Percentiles rank a stretch among this genome's conserved stretches.
Conservation (phyloP, 257 asterid species). For the Nicotiana noctiflora region DNA sequence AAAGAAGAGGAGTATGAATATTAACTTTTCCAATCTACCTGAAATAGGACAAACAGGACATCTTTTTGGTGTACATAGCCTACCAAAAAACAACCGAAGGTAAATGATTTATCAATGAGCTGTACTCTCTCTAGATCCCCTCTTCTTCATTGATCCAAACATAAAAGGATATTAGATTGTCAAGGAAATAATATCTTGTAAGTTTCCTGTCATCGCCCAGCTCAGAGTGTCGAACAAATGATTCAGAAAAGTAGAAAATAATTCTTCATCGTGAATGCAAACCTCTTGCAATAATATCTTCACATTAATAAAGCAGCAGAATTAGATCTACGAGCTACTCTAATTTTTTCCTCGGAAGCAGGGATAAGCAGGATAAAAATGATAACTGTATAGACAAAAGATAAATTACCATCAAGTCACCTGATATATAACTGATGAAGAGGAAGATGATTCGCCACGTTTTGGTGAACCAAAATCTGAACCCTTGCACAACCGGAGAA, state of each 20-base stretch:
- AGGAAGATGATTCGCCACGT: conserved; percentile 82
- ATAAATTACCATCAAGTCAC: conserved; percentile 22
- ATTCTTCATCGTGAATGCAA: conserved; percentile 54
- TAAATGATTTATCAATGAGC: too few species aligned
- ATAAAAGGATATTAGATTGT: background rate
- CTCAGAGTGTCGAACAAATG: conserved; percentile 83
- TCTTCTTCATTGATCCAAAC: background rate
- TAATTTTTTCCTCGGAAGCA: background rate
- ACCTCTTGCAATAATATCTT: conserved; percentile 81
- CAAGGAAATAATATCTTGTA: conserved; percentile 48
- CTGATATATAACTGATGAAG: conserved; percentile 77
- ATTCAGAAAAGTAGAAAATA: conserved; percentile 83
- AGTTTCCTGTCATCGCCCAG: conserved; percentile 96
- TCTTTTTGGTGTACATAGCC: conserved; percentile 5
- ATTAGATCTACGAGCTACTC: conserved; percentile 5
- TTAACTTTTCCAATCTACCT: background rate
- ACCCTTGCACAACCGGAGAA: conserved; percentile 75
- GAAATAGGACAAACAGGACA: background rate
- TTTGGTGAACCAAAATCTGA: conserved; percentile 74
- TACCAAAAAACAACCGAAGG: too few species aligned
- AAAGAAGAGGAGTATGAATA: background rate
- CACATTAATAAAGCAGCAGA: conserved; percentile 8
- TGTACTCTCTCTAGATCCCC: background rate
- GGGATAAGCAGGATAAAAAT: background rate
- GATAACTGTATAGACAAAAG: background rate